Percentiles rank a stretch among this genome's conserved stretches.
These are phyloP conservation scores for Trematosphaeria pertusa DNA, from an alignment of 2,329 filamentous ascomycete species.

Conservation along the genomic window DNA sequence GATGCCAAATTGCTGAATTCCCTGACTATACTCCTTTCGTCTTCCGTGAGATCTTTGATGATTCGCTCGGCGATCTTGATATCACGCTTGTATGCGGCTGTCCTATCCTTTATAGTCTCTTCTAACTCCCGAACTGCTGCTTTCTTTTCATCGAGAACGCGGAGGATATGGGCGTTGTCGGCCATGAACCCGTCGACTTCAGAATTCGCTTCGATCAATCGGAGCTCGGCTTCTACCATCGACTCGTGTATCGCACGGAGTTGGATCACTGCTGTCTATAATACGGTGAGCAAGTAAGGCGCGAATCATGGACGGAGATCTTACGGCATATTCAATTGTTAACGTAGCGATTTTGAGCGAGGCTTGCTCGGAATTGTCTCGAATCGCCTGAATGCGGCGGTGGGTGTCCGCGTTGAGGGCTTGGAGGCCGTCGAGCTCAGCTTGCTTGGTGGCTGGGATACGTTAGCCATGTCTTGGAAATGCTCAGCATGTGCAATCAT, in stretches of 20 bases:
- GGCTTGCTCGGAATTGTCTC: slow-evolving; percentile 44
- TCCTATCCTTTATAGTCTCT: slow-evolving; percentile 14
- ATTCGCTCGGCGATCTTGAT: slow-evolving; percentile 23
- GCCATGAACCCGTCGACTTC: slow-evolving; percentile 74
- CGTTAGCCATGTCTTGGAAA: slow-evolving; percentile 26
- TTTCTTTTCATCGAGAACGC: slow-evolving; percentile 44
- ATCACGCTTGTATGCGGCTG: slow-evolving; percentile 20
- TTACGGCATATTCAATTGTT: slow-evolving; percentile 63
- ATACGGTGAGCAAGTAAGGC: slow-evolving; percentile 23
- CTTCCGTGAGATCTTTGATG: slow-evolving; percentile 27
- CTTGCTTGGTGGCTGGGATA: slow-evolving; percentile 51
- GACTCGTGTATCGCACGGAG: slow-evolving; percentile 69
- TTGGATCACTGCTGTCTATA: slow-evolving; percentile 64
- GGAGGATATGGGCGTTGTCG: slow-evolving; percentile 58
- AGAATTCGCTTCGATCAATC: slow-evolving; percentile 80
- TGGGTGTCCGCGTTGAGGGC: slow-evolving; percentile 52
- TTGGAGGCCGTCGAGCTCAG: slow-evolving; percentile 53
- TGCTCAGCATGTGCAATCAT: slow-evolving; percentile 37
- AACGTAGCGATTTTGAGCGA: slow-evolving; percentile 48
- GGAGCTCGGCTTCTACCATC: slow-evolving; percentile 73
- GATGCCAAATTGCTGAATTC: slow-evolving; percentile 26
- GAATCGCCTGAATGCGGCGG: slow-evolving; percentile 59
- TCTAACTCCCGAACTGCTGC: slow-evolving; percentile 25
- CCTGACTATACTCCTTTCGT: slow-evolving; percentile 30
- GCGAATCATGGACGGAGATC: slow-evolving; percentile 20